Evolutionary conservation across 345 rosid genomes (phyloP), one percentile per base, ranked within the genome.

Genomic region (Combretum micranthum): DNA sequence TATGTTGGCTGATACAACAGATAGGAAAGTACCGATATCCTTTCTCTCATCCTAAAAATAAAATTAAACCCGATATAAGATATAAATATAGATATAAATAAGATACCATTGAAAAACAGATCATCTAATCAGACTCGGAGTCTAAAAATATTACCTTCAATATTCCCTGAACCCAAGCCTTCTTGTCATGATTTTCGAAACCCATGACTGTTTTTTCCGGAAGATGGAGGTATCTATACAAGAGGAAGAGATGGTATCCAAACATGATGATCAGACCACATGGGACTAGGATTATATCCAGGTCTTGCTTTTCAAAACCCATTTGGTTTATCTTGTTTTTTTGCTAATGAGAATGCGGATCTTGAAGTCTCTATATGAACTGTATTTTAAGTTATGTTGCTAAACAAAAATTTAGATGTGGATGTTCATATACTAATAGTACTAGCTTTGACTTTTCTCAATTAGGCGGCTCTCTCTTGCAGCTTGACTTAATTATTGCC

Each of bases 231-330:
- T 80, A 80, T 70, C 83, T 67, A 72, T 87, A 77, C 16, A 90
- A 80, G 66, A 90, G 88, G 68, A 62, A 21, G 20, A 87, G 77
- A 69, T 90, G 93, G 72, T 85, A 90, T 0, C 59, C 62, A 19
- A 90, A 56, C 85, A 90, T 70, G 69, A 85, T 71, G 51, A 71
- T 50, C 73, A 90, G 54, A 3, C 87, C 93, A 43, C 50, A 20
- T 19, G 97, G 97, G 59, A 90, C 93, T 59, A 90, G 72, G 53
- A 81, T 56, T 71, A 87, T 42, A 80, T 87, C 97, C 54, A 90
- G 80, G 55, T 74, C 49, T 60, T 87, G 80, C 55, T 72, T 83
- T 13, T 69, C 47, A 60, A 83, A 61, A n/a, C 43, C 70, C 64
- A 51, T 60, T 60, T 17, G 47, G 47, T 39, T 26, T 43, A 12